Evolutionary conservation across 768 basidiomycete genomes (phyloP).

Genomic region (Lactarius deliciosus): DNA sequence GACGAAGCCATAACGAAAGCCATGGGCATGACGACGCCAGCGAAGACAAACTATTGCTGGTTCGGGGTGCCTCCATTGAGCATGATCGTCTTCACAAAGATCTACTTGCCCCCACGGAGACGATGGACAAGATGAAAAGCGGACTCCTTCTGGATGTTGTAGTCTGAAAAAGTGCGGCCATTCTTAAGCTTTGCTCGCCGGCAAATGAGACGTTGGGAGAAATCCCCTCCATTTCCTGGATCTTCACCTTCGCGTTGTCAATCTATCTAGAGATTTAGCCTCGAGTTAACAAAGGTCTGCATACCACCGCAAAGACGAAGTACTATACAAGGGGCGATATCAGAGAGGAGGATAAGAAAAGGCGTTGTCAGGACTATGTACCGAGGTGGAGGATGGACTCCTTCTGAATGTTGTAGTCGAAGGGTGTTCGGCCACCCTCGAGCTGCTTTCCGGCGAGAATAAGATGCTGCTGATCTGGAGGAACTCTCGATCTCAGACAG

Average conservation of each 20-base stretch:
- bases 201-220: slow-evolving; percentile 25
- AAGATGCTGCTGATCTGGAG: slow-evolving; percentile 38
- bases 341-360: background rate
- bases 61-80: too few species aligned
- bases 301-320: slow-evolving; percentile 41
- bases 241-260: slow-evolving; percentile 37
- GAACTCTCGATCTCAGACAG: slow-evolving; percentile 19
- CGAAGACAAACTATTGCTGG: too few species aligned
- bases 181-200: too few species aligned
- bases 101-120: too few species aligned
- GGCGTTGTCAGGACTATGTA: slow-evolving; percentile 23
- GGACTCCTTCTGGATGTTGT: too few species aligned
- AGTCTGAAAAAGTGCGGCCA: too few species aligned
- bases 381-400: slow-evolving; percentile 36
- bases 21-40: too few species aligned
- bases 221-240: slow-evolving; percentile 38
- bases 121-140: too few species aligned
- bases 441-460: slow-evolving; percentile 47
- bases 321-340: slow-evolving; percentile 33
- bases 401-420: slow-evolving; percentile 39
- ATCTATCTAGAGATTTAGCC: slow-evolving; percentile 42
- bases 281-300: slow-evolving; percentile 56
- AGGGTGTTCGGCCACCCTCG: slow-evolving; percentile 51
- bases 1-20: too few species aligned
- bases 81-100: too few species aligned